Percentiles rank a stretch among this genome's conserved stretches.
Evolutionary conservation across 2,329 filamentous ascomycete species (phyloP).

Genomic region (Rhynchosporium secalis): DNA sequence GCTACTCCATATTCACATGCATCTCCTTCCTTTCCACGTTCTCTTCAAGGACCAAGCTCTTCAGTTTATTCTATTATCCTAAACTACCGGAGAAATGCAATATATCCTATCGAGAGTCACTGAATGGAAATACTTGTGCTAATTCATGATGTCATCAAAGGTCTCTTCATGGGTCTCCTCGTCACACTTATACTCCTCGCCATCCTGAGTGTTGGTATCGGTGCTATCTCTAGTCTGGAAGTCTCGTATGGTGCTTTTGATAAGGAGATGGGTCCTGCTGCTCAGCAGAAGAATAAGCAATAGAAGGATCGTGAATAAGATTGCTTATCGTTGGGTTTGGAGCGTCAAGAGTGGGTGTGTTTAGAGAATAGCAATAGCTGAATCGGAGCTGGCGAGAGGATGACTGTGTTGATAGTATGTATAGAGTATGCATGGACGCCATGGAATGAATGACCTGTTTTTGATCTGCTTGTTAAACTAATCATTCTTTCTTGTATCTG

Average conservation of each 20-base stretch:
- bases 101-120: too few relatives aligned
- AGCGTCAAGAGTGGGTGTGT: not conserved
- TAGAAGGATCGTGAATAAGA: constrained; percentile 26
- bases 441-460: not conserved
- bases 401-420: constrained; percentile 12
- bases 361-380: not conserved
- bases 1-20: too few relatives aligned
- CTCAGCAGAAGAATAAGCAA: constrained; percentile 75
- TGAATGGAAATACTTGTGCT: not conserved
- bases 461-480: not conserved
- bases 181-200: constrained; percentile 69
- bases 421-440: constrained; percentile 10
- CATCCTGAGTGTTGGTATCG: constrained; percentile 78
- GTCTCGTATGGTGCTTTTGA: constrained; percentile 95
- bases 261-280: constrained; percentile 88
- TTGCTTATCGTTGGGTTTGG: not conserved
- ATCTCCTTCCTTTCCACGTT: too few relatives aligned
- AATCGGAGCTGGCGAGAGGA: not conserved
- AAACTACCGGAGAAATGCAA: too few relatives aligned
- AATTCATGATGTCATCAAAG: constrained; percentile 45
- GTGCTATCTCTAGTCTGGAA: constrained; percentile 75
- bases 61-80: too few relatives aligned
- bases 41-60: too few relatives aligned
- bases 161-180: constrained; percentile 84
- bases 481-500: too few relatives aligned